A percentile compares a stretch with the other conserved stretches of the same genome.
Evolutionary conservation across 805 yeast species (phyloP).

Genomic region (Komagataella ulmi): DNA sequence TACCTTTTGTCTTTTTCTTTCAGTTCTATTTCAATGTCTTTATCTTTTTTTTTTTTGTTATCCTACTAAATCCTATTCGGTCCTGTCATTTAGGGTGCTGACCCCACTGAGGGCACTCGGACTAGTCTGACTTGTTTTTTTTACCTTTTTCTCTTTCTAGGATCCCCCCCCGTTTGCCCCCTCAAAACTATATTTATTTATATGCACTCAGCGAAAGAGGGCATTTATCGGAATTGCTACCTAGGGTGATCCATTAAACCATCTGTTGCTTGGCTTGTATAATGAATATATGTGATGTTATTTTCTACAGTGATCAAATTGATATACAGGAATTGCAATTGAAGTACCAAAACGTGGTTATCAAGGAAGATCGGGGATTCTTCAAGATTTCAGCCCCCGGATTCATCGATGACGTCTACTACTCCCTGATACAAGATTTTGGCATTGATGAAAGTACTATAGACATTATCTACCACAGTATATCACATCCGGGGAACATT

Average conservation of each 20-base stretch:
- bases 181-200: not conserved
- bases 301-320: not conserved
- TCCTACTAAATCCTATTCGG: not conserved
- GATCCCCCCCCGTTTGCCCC: not conserved
- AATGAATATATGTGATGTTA: not conserved
- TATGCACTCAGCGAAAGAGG: not conserved
- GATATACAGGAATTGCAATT: not conserved
- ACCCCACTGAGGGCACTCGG: not conserved
- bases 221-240: not conserved
- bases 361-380: constrained; percentile 9
- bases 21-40: not conserved
- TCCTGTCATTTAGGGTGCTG: not conserved
- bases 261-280: not conserved
- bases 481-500: constrained; percentile 45
- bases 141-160: not conserved
- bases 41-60: too few species aligned
- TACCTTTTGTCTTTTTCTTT: not conserved
- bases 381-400: not conserved
- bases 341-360: not conserved
- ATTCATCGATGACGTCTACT: not conserved
- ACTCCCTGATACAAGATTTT: not conserved
- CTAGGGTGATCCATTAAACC: not conserved
- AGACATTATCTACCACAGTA: constrained; percentile 11
- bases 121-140: not conserved
- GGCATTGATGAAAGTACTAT: constrained; percentile 1